Evolutionary conservation across 2,329 filamentous ascomycete species (phyloP).

Genomic region (Elsinoe ampelina): DNA sequence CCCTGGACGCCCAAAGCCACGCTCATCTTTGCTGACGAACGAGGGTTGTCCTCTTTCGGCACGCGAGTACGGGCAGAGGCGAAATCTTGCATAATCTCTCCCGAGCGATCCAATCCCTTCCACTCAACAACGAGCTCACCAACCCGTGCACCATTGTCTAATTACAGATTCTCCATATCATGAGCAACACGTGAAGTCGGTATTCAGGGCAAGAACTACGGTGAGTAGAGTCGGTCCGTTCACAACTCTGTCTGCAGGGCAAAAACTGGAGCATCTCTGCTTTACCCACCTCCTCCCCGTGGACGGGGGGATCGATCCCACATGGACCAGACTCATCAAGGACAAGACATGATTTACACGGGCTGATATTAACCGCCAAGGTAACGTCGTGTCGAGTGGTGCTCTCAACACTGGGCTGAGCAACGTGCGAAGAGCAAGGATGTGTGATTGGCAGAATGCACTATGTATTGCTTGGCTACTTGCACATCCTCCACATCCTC

Average conservation of each 20-base stretch:
- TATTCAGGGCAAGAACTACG: not conserved
- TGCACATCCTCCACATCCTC: not conserved
- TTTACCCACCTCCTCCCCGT: not conserved
- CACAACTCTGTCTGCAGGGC: not conserved
- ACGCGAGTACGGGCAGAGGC: not conserved
- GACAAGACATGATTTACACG: slow-evolving; percentile 9
- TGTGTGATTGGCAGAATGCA: slow-evolving; percentile 3
- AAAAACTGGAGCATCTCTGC: not conserved
- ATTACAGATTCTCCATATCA: not conserved
- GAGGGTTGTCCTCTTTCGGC: not conserved
- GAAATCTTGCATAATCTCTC: not conserved
- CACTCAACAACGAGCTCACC: not conserved
- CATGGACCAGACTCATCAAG: not conserved
- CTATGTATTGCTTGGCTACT: slow-evolving; percentile 5
- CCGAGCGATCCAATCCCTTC: not conserved
- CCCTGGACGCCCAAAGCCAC: not conserved
- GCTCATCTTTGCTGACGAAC: not conserved
- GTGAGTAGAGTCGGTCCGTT: not conserved
- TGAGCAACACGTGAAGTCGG: not conserved
- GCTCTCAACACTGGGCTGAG: not conserved
- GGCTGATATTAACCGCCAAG: not conserved
- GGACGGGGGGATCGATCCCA: not conserved
- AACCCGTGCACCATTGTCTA: not conserved
- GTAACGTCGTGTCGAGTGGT: not conserved
- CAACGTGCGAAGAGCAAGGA: slow-evolving; percentile 8